phyloP scores from a whole-genome alignment of 257 asterid genomes.

The Gentiana straminea region DNA sequence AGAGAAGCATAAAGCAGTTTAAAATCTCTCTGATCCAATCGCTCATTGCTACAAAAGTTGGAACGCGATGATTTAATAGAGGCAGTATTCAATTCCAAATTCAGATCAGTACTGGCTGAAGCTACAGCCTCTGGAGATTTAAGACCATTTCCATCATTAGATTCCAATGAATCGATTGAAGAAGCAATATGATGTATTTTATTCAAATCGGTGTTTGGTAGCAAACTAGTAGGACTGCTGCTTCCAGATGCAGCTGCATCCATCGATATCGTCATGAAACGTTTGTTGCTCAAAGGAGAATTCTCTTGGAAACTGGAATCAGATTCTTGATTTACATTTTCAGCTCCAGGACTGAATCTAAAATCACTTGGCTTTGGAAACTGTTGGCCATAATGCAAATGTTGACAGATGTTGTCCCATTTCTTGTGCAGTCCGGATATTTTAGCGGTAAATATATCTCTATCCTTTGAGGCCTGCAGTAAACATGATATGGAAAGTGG shows the following conservation, averaged over 20 bases:
- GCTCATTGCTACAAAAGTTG: slow-evolving; percentile 11
- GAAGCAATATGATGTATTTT: slow-evolving; percentile 11
- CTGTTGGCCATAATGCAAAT: slow-evolving; percentile 30
- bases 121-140: slow-evolving; percentile 50
- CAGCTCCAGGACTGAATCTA: slow-evolving; percentile 18
- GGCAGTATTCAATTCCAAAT: slow-evolving; percentile 30
- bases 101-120: slow-evolving; percentile 54
- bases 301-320: slow-evolving; percentile 13
- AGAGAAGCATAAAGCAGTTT: slow-evolving; percentile 47
- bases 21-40: slow-evolving; percentile 29
- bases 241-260: slow-evolving; percentile 24
- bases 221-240: slow-evolving; percentile 20
- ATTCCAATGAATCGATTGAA: slow-evolving; percentile 20
- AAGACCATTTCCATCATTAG: slow-evolving; percentile 17
- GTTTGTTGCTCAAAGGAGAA: slow-evolving; percentile 26
- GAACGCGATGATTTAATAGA: slow-evolving; percentile 20
- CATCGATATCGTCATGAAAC: slow-evolving; percentile 24
- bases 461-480: slow-evolving; percentile 84
- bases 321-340: slow-evolving; percentile 21
- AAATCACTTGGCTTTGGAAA: slow-evolving; percentile 20
- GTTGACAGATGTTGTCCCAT: slow-evolving; percentile 58
- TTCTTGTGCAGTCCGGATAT: slow-evolving; percentile 41
- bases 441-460: slow-evolving; percentile 34
- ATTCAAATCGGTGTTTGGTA: slow-evolving; percentile 16
- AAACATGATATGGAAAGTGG: slow-evolving; percentile 25